These are phyloP conservation scores for Collybia nuda DNA, from an alignment of 768 basidiomycete species.

Conservation along the genomic window DNA sequence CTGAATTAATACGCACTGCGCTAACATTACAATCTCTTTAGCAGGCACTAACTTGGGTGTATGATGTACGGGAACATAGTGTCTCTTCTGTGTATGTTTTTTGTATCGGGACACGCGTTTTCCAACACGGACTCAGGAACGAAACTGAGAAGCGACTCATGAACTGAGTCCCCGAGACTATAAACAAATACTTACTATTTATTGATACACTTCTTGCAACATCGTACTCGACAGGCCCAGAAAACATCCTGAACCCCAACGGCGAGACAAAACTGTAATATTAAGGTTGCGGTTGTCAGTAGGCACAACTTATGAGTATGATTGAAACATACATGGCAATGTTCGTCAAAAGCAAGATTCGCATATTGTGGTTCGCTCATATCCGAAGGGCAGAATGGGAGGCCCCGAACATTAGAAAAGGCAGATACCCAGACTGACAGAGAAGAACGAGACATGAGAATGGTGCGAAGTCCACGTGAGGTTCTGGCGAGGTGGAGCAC, in stretches of 20 bases:
- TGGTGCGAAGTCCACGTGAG: conserved; percentile 30
- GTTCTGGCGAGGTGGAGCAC: conserved; percentile 38
- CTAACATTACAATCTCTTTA: neutral
- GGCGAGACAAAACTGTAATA: conserved; percentile 29
- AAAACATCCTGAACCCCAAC: conserved; percentile 28
- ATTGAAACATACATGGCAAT: conserved; percentile 15
- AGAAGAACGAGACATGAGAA: conserved; percentile 28
- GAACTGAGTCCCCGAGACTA: neutral
- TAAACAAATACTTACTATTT: conserved; percentile 23
- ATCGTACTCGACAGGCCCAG: conserved; percentile 36
- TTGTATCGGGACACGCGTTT: conserved; percentile 19
- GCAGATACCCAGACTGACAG: conserved; percentile 29
- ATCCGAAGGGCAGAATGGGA: conserved; percentile 36
- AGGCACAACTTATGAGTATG: neutral
- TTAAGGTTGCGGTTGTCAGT: neutral
- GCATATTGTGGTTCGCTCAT: conserved; percentile 35
- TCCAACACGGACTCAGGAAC: conserved; percentile 25
- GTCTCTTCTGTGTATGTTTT: conserved; percentile 23
- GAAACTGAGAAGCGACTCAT: conserved; percentile 20
- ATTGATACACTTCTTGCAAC: conserved; percentile 33
- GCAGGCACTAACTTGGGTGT: conserved; percentile 19
- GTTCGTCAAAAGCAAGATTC: conserved; percentile 30
- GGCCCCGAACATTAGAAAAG: conserved; percentile 19
- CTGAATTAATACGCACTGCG: neutral
- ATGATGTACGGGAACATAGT: conserved; percentile 29